Evolutionary conservation across 768 basidiomycete genomes (phyloP), one percentile per base, ranked within the genome.

Genomic region (Suillus tomentosus): DNA sequence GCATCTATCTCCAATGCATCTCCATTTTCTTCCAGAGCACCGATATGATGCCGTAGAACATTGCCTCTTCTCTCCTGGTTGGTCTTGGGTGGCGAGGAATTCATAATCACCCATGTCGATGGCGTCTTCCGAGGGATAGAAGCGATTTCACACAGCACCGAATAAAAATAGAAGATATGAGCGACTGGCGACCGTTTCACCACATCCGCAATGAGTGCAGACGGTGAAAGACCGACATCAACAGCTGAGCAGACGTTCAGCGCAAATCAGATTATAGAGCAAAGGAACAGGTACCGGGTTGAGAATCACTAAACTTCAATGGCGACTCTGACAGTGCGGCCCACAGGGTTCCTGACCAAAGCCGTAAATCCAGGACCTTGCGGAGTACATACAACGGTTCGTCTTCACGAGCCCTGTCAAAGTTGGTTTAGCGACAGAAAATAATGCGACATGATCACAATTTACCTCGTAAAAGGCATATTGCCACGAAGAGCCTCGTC

Each of bases 101-200:
- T 51, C 3, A 75, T 66, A 40, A 71, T 31, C 17, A 91, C 76
- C 89, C 91, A 94, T 14, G 86, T 83, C 3, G 84, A 81, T 0
- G 94, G 91, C 15, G 87, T 81, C 68, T 82, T 85, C 39, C 87
- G 80, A 1, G 90, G 86, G 62, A 89, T 84, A 2, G 93, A 87
- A 9, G 85, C 88, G 56, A 96, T 89, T 69, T 94, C 88, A 68
- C 91, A 90, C 5, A 97, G 75, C 2, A 91, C 77, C 0, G 86
- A 79, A 71, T 96, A 96, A 64, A 96, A 88, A 71, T 95, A 88
- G 82, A 96, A 96, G 13, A 98, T 78, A 70, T 96, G 95, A 0
- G 91, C 94, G 19, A 87, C 82, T 0, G 86, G 75, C 1, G 95
- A 95, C 1, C 91, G 86, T 67, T 86, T 86, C 17, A 90, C 85